Evolutionary conservation across 2,329 filamentous ascomycete species (phyloP).

Genomic region (Monilinia fructicola): DNA sequence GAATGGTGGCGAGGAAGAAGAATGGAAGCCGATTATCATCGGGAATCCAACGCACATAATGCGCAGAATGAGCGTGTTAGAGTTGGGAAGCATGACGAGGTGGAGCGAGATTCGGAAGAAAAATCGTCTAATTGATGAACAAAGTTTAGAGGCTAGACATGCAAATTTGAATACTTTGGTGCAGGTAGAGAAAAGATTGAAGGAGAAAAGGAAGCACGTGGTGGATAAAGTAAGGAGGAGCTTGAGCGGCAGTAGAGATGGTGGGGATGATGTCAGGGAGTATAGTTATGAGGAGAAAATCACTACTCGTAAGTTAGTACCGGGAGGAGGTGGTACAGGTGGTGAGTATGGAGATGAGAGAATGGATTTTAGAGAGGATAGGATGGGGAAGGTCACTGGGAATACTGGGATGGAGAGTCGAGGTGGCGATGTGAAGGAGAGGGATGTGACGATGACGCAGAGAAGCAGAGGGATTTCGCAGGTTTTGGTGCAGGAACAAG

Average conservation of each 20-base stretch:
- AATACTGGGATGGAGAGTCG: neutral
- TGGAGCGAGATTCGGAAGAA: slow-evolving; percentile 70
- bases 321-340: slow-evolving; percentile 28
- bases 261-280: slow-evolving; percentile 26
- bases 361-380: slow-evolving; percentile 13
- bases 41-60: slow-evolving; percentile 69
- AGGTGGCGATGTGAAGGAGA: slow-evolving; percentile 1
- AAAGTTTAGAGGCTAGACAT: slow-evolving; percentile 38
- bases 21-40: slow-evolving; percentile 69
- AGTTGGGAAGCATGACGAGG: slow-evolving; percentile 65
- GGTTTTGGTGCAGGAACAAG: neutral
- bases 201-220: slow-evolving; percentile 32
- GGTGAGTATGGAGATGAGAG: slow-evolving; percentile 23
- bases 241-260: slow-evolving; percentile 29
- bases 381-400: neutral
- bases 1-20: slow-evolving; percentile 38
- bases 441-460: slow-evolving; percentile 8
- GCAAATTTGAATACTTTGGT: slow-evolving; percentile 37
- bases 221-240: slow-evolving; percentile 29
- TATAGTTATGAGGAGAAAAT: slow-evolving; percentile 26
- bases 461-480: slow-evolving; percentile 25
- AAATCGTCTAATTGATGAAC: slow-evolving; percentile 56
- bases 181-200: slow-evolving; percentile 30
- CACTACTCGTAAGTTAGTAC: slow-evolving; percentile 25
- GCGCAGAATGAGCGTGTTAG: slow-evolving; percentile 68